phyloP scores from a whole-genome alignment of 441 rosid genomes.

The Pelargonium hybrid region DNA sequence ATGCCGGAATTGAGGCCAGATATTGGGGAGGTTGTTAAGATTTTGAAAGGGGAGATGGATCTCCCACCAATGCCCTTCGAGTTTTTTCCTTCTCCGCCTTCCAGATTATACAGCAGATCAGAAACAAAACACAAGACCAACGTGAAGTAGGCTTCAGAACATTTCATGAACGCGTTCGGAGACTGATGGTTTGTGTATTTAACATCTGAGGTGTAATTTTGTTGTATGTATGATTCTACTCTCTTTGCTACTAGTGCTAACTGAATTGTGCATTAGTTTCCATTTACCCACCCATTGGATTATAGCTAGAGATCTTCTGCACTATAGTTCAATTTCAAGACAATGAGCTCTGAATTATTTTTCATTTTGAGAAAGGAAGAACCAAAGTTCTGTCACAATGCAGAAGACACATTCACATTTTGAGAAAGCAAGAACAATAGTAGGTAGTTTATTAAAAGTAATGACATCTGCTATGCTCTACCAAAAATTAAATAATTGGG shows the following conservation, averaged over 20 bases:
- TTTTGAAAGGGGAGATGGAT: constrained; percentile 79
- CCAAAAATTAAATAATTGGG: too few species aligned
- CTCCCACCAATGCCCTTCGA: constrained; percentile 50
- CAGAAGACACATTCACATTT: too few species aligned
- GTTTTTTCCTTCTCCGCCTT: constrained; percentile 86
- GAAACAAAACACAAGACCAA: constrained; percentile 40
- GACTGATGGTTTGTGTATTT: constrained; percentile 1
- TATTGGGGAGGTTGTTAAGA: constrained; percentile 57
- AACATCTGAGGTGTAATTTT: background rate
- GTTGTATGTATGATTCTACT: constrained; percentile 14
- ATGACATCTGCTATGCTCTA: too few species aligned
- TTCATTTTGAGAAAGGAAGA: too few species aligned
- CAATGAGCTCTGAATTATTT: too few species aligned
- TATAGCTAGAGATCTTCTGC: too few species aligned
- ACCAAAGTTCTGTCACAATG: too few species aligned
- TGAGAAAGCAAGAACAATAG: too few species aligned
- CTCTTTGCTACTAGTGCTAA: constrained; percentile 5
- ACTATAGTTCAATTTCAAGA: too few species aligned
- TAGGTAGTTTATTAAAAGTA: too few species aligned
- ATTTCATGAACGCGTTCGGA: background rate
- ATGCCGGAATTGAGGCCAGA: constrained; percentile 77
- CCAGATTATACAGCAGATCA: constrained; percentile 41
- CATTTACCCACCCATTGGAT: too few species aligned
- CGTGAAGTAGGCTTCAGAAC: constrained; percentile 34
- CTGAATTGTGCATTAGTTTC: too few species aligned